These are phyloP conservation scores for Phytophthora tubulina DNA, from an alignment of 352 stramenopile genomes.

Conservation along the genomic window DNA sequence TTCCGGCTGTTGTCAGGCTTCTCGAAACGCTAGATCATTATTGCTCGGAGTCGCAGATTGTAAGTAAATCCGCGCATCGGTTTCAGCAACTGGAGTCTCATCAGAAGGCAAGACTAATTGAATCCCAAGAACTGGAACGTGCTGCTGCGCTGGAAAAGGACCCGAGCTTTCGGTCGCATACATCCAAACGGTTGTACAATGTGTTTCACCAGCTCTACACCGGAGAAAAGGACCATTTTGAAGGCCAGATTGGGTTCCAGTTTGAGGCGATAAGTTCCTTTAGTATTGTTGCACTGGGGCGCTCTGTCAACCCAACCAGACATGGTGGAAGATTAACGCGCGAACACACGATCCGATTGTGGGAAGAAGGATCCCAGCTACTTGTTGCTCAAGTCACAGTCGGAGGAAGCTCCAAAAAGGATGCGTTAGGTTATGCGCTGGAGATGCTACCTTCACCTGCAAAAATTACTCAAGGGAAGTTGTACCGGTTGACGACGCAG, in stretches of 20 bases:
- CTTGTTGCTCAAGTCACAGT: conserved; percentile 76
- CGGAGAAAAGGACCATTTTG: conserved; percentile 91
- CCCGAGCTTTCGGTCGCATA: conserved; percentile 52
- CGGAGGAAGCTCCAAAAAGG: conserved; percentile 69
- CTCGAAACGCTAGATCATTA: conserved; percentile 77
- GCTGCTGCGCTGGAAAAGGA: conserved; percentile 62
- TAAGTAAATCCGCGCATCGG: conserved; percentile 71
- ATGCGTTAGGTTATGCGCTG: conserved; percentile 79
- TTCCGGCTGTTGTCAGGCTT: conserved; percentile 73
- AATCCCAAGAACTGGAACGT: conserved; percentile 73
- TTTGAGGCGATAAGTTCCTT: conserved; percentile 90
- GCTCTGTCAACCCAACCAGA: conserved; percentile 77
- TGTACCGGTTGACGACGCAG: conserved; percentile 89
- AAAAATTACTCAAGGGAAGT: conserved; percentile 81
- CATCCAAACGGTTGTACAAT: conserved; percentile 85
- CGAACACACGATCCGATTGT: conserved; percentile 82
- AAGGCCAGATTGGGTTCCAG: conserved; percentile 91
- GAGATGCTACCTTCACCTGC: conserved; percentile 63
- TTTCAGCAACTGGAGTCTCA: conserved; percentile 71
- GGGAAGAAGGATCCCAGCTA: conserved; percentile 83
- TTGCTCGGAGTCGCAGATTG: conserved; percentile 69
- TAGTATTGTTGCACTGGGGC: conserved; percentile 79
- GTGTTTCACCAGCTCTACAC: conserved; percentile 91
- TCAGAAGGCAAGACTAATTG: conserved; percentile 66
- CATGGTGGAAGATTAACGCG: conserved; percentile 73